Percentiles rank a stretch among this genome's conserved stretches.
Conservation (phyloP, 495 filamentous ascomycete genomes). For the Annulohypoxylon maeteangense region DNA sequence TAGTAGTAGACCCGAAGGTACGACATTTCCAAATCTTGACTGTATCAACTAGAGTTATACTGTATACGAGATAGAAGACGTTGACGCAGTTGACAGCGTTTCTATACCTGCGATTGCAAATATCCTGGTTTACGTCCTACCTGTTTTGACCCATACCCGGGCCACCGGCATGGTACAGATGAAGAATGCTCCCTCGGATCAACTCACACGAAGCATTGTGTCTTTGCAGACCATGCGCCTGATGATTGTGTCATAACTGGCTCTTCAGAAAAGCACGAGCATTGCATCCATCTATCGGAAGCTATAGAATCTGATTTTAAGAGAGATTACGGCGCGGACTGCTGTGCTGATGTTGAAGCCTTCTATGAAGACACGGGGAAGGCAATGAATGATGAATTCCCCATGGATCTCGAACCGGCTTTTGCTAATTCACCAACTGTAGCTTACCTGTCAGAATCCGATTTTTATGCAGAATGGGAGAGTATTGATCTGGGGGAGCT, state of each 20-base stretch:
- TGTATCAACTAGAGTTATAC: background rate
- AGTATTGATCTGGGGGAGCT: too few species aligned
- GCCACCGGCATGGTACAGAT: constrained; percentile 34
- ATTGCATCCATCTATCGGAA: constrained; percentile 19
- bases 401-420: background rate
- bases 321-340: background rate
- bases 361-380: background rate
- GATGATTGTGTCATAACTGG: constrained; percentile 26
- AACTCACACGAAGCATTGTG: constrained; percentile 34
- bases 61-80: background rate
- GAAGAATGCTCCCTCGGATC: constrained; percentile 37
- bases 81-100: constrained; percentile 11
- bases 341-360: background rate
- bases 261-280: constrained; percentile 25
- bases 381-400: background rate
- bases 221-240: constrained; percentile 35
- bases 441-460: background rate
- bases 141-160: constrained; percentile 22
- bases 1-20: constrained; percentile 11
- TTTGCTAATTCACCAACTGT: background rate
- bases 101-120: constrained; percentile 34
- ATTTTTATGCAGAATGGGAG: background rate
- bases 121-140: constrained; percentile 30
- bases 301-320: background rate
- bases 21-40: background rate